Percentiles rank a stretch among this genome's conserved stretches.
Evolutionary conservation across 108 stramenopile genomes (phyloP).

Genomic region (Parietichytrium sp.): DNA sequence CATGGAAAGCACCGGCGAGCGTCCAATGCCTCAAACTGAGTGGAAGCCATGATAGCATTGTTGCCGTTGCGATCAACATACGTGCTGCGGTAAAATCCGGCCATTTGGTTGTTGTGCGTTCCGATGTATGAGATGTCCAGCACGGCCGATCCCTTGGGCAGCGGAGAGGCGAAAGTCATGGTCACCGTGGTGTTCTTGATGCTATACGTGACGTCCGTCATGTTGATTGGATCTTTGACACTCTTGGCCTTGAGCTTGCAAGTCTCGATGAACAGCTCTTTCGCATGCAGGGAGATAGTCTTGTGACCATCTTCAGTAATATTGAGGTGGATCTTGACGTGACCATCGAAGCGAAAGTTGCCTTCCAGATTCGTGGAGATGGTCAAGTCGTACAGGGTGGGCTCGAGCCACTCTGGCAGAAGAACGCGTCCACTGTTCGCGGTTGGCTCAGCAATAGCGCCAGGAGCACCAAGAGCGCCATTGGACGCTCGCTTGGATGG

Average conservation of each 20-base stretch:
- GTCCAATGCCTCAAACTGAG: slow-evolving; percentile 94
- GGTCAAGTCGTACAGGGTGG: slow-evolving; percentile 21
- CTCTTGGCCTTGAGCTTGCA: not conserved
- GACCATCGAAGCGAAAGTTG: slow-evolving; percentile 19
- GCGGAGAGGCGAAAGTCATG: not conserved
- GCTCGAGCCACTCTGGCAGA: not conserved
- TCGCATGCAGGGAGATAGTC: not conserved
- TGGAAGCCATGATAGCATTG: slow-evolving; percentile 78
- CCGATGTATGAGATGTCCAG: slow-evolving; percentile 75
- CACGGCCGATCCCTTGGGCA: not conserved
- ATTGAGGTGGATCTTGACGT: not conserved
- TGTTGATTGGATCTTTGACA: not conserved
- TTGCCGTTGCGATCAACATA: slow-evolving; percentile 79
- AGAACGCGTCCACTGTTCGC: no score
- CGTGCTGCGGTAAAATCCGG: slow-evolving; percentile 83
- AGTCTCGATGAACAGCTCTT: not conserved
- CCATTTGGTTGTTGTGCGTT: slow-evolving; percentile 88
- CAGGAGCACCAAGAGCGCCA: no score
- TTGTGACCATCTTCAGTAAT: not conserved
- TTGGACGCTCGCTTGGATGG: no score
- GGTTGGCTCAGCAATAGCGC: no score
- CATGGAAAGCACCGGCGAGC: slow-evolving; percentile 82
- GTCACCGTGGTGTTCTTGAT: slow-evolving; percentile 31
- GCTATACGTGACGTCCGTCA: not conserved
- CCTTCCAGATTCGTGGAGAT: slow-evolving; percentile 23